phyloP scores from a whole-genome alignment of 305 asterid species.

The Solanum chacoense region DNA sequence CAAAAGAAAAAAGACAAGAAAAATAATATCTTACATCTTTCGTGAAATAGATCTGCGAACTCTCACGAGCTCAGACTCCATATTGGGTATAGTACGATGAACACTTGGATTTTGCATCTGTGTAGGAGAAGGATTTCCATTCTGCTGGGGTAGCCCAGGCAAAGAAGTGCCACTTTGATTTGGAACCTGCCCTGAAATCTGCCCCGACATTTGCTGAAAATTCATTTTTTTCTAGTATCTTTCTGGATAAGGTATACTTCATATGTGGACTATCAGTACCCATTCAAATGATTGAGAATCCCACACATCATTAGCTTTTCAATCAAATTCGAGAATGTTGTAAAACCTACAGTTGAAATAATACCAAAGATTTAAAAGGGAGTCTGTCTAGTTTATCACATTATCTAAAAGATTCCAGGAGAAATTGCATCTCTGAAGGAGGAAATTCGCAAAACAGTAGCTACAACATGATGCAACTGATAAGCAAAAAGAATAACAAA shows the following conservation, averaged over 20 bases:
- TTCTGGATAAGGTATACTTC: background rate
- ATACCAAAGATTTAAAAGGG: background rate
- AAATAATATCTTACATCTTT: constrained; percentile 53
- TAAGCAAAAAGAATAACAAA: background rate
- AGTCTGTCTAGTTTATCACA: background rate
- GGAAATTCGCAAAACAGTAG: background rate
- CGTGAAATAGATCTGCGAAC: constrained; percentile 49
- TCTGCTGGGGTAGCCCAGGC: constrained; percentile 51
- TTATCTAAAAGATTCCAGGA: background rate
- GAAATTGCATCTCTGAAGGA: background rate
- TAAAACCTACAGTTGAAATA: background rate
- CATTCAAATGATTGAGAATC: background rate
- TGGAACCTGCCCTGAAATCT: constrained; percentile 67
- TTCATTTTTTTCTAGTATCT: constrained; percentile 36
- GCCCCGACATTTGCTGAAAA: constrained; percentile 65
- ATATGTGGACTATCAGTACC: background rate
- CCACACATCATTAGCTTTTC: background rate
- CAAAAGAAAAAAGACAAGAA: background rate
- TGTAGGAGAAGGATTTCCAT: constrained; percentile 44
- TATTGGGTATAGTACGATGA: constrained; percentile 30
- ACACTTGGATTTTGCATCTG: constrained; percentile 67
- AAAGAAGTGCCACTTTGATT: constrained; percentile 52
- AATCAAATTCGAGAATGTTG: background rate
- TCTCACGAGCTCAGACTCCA: constrained; percentile 40
- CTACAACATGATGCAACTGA: background rate